phyloP scores from a whole-genome alignment of 352 stramenopile genomes.

The Phytopythium vexans region DNA sequence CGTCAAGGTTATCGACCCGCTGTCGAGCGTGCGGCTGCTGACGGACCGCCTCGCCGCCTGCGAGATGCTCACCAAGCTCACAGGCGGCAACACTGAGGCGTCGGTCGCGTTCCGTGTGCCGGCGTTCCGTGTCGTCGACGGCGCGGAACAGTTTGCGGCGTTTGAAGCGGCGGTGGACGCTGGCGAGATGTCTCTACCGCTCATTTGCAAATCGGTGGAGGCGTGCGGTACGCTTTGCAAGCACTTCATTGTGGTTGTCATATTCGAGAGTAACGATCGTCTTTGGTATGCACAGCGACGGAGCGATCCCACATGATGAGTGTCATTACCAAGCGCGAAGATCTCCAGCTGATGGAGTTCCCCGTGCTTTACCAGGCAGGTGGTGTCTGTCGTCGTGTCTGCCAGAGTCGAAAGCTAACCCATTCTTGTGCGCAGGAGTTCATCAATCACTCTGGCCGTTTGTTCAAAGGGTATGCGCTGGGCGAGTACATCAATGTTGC shows the following conservation, averaged over 20 bases:
- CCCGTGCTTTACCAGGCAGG: slow-evolving; percentile 67
- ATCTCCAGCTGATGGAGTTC: slow-evolving; percentile 54
- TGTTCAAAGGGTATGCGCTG: slow-evolving; percentile 86
- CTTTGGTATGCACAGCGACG: slow-evolving; percentile 36
- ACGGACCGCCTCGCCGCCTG: slow-evolving; percentile 65
- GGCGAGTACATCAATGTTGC: slow-evolving; percentile 73
- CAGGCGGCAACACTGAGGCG: slow-evolving; percentile 2
- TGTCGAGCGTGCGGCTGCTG: slow-evolving; percentile 65
- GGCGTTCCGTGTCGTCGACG: slow-evolving; percentile 43
- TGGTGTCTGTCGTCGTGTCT: not conserved
- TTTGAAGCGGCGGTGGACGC: slow-evolving; percentile 35
- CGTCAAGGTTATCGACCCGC: slow-evolving; percentile 60
- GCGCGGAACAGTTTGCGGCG: slow-evolving; percentile 27
- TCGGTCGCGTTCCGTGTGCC: slow-evolving; percentile 44
- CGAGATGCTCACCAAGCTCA: slow-evolving; percentile 36
- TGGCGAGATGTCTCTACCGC: slow-evolving; percentile 42
- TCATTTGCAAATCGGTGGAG: slow-evolving; percentile 84
- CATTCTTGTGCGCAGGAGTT: slow-evolving; percentile 49
- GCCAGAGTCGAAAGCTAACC: not conserved
- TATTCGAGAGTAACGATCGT: slow-evolving; percentile 1
- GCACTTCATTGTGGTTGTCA: too few species aligned
- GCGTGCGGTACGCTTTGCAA: slow-evolving; percentile 51
- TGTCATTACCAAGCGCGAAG: slow-evolving; percentile 62
- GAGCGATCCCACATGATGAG: slow-evolving; percentile 84
- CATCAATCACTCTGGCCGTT: slow-evolving; percentile 70